phyloP scores from a whole-genome alignment of 192 early-diverging fungal species.

The Coemansia sp. region DNA sequence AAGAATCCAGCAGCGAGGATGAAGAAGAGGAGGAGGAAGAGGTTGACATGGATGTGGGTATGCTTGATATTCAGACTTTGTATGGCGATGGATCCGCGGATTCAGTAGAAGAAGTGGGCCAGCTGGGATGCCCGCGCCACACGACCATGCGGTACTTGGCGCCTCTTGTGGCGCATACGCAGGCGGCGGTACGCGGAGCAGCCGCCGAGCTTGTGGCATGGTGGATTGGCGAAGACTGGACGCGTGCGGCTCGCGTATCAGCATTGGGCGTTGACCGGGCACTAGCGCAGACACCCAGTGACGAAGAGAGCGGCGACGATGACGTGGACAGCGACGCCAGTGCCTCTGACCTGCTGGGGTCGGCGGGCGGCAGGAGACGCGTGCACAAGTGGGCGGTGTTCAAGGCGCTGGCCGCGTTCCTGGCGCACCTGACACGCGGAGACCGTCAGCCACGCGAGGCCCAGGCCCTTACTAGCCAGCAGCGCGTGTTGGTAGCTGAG shows the following conservation, averaged over 20 bases:
- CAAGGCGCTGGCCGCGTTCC: conserved; percentile 41
- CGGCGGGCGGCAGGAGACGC: conserved; percentile 9
- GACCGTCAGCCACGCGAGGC: neutral
- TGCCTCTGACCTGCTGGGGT: conserved; percentile 11
- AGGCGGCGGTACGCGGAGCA: conserved; percentile 67
- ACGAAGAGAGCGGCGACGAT: conserved; percentile 4
- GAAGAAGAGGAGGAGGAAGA: conserved; percentile 4
- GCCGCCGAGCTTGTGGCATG: conserved; percentile 66
- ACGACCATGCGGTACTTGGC: conserved; percentile 59
- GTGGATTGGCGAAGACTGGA: conserved; percentile 57
- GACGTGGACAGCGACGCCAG: conserved; percentile 22
- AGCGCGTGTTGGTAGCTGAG: conserved; percentile 37
- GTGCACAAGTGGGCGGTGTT: conserved; percentile 35
- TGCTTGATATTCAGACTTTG: conserved; percentile 23
- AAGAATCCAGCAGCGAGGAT: conserved; percentile 41
- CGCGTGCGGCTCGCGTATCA: conserved; percentile 31
- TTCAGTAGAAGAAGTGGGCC: neutral
- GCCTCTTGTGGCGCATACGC: conserved; percentile 72
- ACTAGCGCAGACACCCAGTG: neutral
- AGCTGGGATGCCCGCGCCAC: conserved; percentile 68
- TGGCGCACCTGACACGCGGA: conserved; percentile 31
- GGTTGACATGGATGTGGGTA: neutral
- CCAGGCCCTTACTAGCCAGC: neutral
- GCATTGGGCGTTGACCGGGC: conserved; percentile 29
- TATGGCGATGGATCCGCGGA: conserved; percentile 17